Base-by-base conservation (phyloP, 2,329 filamentous ascomycete species). In the Aspergillus caelatus region DNA sequence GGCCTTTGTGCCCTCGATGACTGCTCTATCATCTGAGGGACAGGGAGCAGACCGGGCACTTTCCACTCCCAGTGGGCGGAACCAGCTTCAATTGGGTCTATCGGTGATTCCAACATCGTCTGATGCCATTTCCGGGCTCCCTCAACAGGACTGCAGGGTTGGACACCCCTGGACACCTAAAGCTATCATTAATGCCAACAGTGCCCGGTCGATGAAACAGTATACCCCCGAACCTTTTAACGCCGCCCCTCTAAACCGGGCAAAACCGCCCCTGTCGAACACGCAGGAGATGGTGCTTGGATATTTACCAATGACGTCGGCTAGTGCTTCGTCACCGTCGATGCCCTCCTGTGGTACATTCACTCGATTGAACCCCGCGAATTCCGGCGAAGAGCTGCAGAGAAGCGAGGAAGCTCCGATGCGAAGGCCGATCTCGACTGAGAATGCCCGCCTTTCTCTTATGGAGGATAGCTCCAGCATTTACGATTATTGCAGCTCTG, bases 401-500 rank as follows among this genome's bases (percentile, higher is more conserved):
- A 57, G 45, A 26, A 32, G 64, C 63, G 48, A 60, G 4, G 48
- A 52, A 52, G 55, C 67, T 19, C 71, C 66, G 43, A 21, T 67
- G 3, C 58, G 61, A 16, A 68, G 71, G 52, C 58, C 58, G 1
- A 68, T 68, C 32, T 72, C 71, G 26, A 67, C 70, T 63, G 67
- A 70, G 46, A 61, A 66, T 1, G 57, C 61, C 11, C 70, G 69
- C 54, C 23, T 70, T 19, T 64, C 75, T 3, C 65, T 78, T 16
- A 69, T 72, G 12, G 71, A 71, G 52, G 77, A 75, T 16, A 71
- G 75, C 0, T 65, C 74, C 0, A 76, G 77, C 28, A 68, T 78
- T 10, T 82, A 82, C 63, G 76, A 75, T 57, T 82, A 80, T 65
- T 74, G 71, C 50, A 73, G 73, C 39, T 74, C 70, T 12, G 74